A percentile compares a stretch with the other conserved stretches of the same genome.
Conservation (phyloP, 2,329 filamentous ascomycete genomes). For the Pestalotiopsis sp. region DNA sequence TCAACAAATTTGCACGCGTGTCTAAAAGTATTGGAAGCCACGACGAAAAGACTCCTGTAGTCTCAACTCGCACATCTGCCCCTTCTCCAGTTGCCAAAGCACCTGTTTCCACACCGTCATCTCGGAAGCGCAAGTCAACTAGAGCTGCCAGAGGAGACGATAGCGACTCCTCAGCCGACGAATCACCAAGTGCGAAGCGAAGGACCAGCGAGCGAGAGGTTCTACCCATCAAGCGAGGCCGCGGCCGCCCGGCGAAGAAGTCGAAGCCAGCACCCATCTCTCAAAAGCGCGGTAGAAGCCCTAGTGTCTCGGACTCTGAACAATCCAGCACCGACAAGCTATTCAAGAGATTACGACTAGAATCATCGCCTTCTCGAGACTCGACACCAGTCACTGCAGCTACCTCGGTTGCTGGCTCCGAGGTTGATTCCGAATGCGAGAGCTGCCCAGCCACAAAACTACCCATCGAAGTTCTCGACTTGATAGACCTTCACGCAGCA, state of each 20-base stretch:
- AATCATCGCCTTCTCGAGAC: slow-evolving; percentile 35
- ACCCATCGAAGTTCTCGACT: slow-evolving; percentile 56
- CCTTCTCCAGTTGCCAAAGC: slow-evolving; percentile 42
- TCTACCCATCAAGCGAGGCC: slow-evolving; percentile 26
- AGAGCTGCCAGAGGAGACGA: slow-evolving; percentile 26
- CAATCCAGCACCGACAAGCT: slow-evolving; percentile 35
- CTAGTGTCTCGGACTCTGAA: slow-evolving; percentile 35
- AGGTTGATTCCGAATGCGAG: slow-evolving; percentile 31
- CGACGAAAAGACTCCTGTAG: slow-evolving; percentile 37
- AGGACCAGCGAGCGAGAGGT: slow-evolving; percentile 9
- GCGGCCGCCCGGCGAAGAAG: slow-evolving; percentile 31
- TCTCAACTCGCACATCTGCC: slow-evolving; percentile 19
- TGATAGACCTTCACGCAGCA: slow-evolving; percentile 65
- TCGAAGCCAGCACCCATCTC: slow-evolving; percentile 23
- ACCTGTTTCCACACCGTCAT: slow-evolving; percentile 36
- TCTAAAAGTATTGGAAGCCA: slow-evolving; percentile 42
- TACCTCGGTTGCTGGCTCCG: slow-evolving; percentile 42
- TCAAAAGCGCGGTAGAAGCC: slow-evolving; percentile 32
- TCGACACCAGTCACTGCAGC: slow-evolving; percentile 37
- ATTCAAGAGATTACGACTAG: slow-evolving; percentile 43
- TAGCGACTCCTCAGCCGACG: slow-evolving; percentile 30
- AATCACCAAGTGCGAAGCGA: slow-evolving; percentile 24
- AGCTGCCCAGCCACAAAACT: slow-evolving; percentile 33
- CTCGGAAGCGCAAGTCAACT: slow-evolving; percentile 37
- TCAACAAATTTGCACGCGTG: slow-evolving; percentile 49